Base-by-base conservation (phyloP, 2,329 filamentous ascomycete species). In the Cercospora berteroae region DNA sequence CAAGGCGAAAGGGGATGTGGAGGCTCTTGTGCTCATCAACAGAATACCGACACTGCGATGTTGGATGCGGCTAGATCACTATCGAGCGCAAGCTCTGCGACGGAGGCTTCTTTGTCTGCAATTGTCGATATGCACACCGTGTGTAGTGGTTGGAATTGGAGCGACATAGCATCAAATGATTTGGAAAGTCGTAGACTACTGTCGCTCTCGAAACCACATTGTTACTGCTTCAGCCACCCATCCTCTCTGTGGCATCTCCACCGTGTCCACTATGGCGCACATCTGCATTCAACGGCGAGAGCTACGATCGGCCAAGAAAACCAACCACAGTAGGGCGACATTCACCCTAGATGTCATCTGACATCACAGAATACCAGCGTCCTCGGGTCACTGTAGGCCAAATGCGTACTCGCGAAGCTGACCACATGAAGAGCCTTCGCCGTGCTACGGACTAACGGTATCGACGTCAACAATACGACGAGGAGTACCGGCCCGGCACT, bases 321-420 rank as follows among this genome's bases (percentile, higher is more conserved):
- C 29, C 60, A 55, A 36, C 42, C 60, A 63, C 23, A 62, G 9
- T 31, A 57, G 61, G 61, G 61, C 50, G 50, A 57, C 31, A 48
- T 44, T 18, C 50, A 57, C 61, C 50, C 50, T 23, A 12, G 27
- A 9, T 44, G 16, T 64, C 61, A 42, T 39, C 52, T 55, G 60
- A 63, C 60, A 63, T 63, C 60, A 63, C 48, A 29, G 39, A 27
- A 9, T 52, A n/a, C 23, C 48, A 27, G 20, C 25, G 20, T 52
- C 48, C 16, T 52, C 48, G 23, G 48, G 23, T 25, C 23, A 16
- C 23, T 27, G 48, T 27, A 52, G 4, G 48, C 13, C 12, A 52
- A 9, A 25, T 27, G 10, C 48, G 10, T 3, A 25, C 20, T 27
- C 48, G 48, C 48, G 23, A 52, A 27, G 48, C 20, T 52, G 48